Evolutionary conservation across 2,329 filamentous ascomycete genomes (phyloP).

Genomic region (Aspergillus terreus): DNA sequence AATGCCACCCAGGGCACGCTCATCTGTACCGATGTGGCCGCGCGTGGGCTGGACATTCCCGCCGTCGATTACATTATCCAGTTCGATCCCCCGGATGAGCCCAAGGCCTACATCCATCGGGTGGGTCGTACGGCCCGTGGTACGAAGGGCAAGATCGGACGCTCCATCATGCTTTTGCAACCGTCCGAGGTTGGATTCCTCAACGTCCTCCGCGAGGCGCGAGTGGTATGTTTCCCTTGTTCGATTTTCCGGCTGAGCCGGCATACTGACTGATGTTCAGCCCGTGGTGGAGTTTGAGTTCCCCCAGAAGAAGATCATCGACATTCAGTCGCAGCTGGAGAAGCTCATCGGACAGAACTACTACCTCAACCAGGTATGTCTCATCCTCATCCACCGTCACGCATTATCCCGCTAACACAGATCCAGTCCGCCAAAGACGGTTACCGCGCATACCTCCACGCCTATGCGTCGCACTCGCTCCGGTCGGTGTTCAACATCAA

Average conservation of each 20-base stretch:
- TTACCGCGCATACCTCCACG: constrained; percentile 88
- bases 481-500: constrained; percentile 81
- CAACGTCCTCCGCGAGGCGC: constrained; percentile 81
- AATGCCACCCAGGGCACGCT: constrained; percentile 81
- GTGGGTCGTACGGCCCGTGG: constrained; percentile 93
- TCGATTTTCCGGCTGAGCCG: neutral
- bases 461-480: constrained; percentile 83
- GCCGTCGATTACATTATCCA: constrained; percentile 96
- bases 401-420: neutral
- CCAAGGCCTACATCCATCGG: constrained; percentile 88
- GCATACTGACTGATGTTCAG: neutral
- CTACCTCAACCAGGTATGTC: constrained; percentile 78
- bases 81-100: constrained; percentile 90
- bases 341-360: constrained; percentile 94
- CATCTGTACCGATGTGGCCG: constrained; percentile 95
- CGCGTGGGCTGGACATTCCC: constrained; percentile 90
- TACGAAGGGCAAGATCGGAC: constrained; percentile 69
- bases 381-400: neutral
- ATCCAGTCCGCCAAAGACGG: constrained; percentile 62
- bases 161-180: constrained; percentile 88
- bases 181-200: constrained; percentile 91
- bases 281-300: constrained; percentile 97
- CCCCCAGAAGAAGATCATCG: constrained; percentile 84
- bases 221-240: constrained; percentile 49
- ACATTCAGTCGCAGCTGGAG: constrained; percentile 87